Evolutionary conservation across 1,284 basidiomycete species (phyloP).

Genomic region (Inonotus obliquus): DNA sequence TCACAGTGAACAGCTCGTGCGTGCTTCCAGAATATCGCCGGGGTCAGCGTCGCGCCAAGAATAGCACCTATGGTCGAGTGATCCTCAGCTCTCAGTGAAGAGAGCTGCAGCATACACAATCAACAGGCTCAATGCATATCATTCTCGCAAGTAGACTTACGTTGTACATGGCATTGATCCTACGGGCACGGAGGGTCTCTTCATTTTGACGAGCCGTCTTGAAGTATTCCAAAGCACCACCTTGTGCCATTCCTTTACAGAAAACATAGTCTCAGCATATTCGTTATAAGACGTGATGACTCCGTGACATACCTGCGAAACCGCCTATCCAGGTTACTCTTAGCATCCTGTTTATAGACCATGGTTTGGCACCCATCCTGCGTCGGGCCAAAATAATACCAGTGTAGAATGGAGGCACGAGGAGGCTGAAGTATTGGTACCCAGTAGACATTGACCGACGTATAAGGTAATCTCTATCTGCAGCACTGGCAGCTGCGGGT

Average conservation of each 20-base stretch:
- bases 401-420: constrained; percentile 17
- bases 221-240: constrained; percentile 16
- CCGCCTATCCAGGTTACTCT: constrained; percentile 18
- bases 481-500: constrained; percentile 8
- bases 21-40: constrained; percentile 19
- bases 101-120: constrained; percentile 5
- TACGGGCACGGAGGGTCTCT: constrained; percentile 10
- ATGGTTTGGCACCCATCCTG: constrained; percentile 15
- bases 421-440: constrained; percentile 17
- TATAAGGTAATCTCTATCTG: constrained; percentile 19
- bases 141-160: background rate
- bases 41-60: constrained; percentile 13
- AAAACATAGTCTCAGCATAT: background rate
- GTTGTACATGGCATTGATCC: constrained; percentile 16
- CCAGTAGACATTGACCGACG: constrained; percentile 16
- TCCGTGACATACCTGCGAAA: constrained; percentile 3
- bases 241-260: constrained; percentile 5
- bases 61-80: constrained; percentile 19
- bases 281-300: background rate
- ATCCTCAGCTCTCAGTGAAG: constrained; percentile 16
- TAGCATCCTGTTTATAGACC: constrained; percentile 15
- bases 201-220: constrained; percentile 8
- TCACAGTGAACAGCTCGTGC: constrained; percentile 15
- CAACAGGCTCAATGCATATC: background rate
- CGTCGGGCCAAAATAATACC: constrained; percentile 5